Conservation (phyloP, 106 monocot genomes). For the Iris macrosiphon region DNA sequence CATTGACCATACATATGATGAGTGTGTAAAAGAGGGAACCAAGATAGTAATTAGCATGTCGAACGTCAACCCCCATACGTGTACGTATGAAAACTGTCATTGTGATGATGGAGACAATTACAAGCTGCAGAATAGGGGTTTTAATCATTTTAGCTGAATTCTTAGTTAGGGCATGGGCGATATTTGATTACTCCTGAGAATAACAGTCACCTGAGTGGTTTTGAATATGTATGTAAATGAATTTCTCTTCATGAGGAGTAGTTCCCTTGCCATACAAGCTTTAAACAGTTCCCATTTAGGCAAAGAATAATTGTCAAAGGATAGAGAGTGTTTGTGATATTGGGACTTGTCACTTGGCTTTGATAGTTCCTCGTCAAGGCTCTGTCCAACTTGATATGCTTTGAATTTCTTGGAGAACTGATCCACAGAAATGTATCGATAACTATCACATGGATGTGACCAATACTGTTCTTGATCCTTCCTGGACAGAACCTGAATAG, state of each 20-base stretch:
- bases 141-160: too few species aligned
- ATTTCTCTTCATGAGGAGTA: slow-evolving; percentile 71
- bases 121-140: slow-evolving; percentile 28
- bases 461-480: slow-evolving; percentile 84
- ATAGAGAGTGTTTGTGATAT: slow-evolving; percentile 34
- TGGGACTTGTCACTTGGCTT: slow-evolving; percentile 33
- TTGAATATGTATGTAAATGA: slow-evolving; percentile 67
- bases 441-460: slow-evolving; percentile 20
- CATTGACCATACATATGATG: slow-evolving; percentile 52
- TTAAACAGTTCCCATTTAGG: slow-evolving; percentile 61
- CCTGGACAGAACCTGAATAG: slow-evolving; percentile 17
- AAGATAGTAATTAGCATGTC: slow-evolving; percentile 61
- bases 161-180: too few species aligned
- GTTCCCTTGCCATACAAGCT: slow-evolving; percentile 57
- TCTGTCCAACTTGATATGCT: slow-evolving; percentile 35
- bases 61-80: slow-evolving; percentile 34
- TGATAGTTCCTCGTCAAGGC: slow-evolving; percentile 20
- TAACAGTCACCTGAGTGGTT: slow-evolving; percentile 34
- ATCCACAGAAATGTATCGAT: slow-evolving; percentile 37
- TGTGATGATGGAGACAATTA: slow-evolving; percentile 27
- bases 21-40: slow-evolving; percentile 60
- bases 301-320: slow-evolving; percentile 44
- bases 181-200: not conserved
- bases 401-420: slow-evolving; percentile 39
- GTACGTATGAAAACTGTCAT: slow-evolving; percentile 64